Conservation (phyloP, 2,329 filamentous ascomycete species). For the Xylariaceae sp. region DNA sequence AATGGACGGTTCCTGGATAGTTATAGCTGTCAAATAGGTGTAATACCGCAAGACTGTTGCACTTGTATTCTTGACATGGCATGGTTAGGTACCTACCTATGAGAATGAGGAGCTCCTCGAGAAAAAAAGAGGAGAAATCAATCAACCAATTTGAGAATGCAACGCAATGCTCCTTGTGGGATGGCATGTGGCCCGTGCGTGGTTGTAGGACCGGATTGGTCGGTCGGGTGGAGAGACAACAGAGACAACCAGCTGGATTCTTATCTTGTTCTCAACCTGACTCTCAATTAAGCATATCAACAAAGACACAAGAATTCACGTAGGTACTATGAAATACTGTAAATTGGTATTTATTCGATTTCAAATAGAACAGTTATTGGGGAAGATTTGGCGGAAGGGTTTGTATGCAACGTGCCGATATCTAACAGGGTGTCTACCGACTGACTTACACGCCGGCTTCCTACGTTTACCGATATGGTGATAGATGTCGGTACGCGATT, state of each 20-base stretch:
- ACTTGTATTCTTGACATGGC: neutral
- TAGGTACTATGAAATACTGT: too few relatives aligned
- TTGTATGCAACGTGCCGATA: too few relatives aligned
- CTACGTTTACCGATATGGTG: too few relatives aligned
- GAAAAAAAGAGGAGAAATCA: neutral
- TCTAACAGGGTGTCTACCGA: too few relatives aligned
- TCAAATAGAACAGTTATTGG: too few relatives aligned
- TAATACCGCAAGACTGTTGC: conserved; percentile 1
- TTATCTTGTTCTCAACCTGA: too few relatives aligned
- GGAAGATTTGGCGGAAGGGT: too few relatives aligned
- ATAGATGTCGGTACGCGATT: too few relatives aligned
- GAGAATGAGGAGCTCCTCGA: neutral
- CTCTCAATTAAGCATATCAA: too few relatives aligned
- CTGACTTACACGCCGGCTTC: too few relatives aligned
- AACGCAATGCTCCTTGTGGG: neutral
- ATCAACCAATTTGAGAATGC: neutral
- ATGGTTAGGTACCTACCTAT: neutral
- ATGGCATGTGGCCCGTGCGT: neutral
- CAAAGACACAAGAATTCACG: too few relatives aligned
- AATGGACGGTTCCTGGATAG: conserved; percentile 3
- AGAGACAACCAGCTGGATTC: neutral
- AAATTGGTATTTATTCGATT: too few relatives aligned
- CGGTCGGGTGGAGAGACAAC: neutral
- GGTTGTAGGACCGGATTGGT: neutral
- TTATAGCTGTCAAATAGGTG: conserved; percentile 3